Conservation (phyloP, 768 basidiomycete species). For the Suillus subalutaceus region DNA sequence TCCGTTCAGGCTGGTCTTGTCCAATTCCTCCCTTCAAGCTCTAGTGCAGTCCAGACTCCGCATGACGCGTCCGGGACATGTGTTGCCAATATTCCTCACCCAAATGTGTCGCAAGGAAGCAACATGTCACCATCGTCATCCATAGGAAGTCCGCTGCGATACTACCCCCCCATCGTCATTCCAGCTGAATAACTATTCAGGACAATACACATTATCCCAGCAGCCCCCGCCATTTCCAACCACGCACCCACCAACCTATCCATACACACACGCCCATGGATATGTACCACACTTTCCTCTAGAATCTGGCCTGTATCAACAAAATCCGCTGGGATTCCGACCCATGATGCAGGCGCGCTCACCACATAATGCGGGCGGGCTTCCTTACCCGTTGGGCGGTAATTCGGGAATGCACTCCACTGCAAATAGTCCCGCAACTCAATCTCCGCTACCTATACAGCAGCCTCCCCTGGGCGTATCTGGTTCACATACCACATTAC, state of each 20-base stretch:
- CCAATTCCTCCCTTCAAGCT: neutral
- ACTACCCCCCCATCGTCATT: conserved; percentile 33
- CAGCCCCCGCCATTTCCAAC: conserved; percentile 31
- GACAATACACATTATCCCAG: conserved; percentile 54
- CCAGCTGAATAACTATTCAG: conserved; percentile 39
- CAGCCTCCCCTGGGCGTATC: conserved; percentile 28
- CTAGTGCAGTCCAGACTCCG: neutral
- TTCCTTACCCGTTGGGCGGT: conserved; percentile 37
- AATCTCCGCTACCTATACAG: conserved; percentile 21
- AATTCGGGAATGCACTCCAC: conserved; percentile 22
- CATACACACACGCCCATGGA: conserved; percentile 36
- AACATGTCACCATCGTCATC: conserved; percentile 16
- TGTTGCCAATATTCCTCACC: neutral
- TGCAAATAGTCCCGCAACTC: conserved; percentile 25
- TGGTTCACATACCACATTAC: conserved; percentile 20
- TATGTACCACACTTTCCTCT: conserved; percentile 39
- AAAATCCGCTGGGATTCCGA: conserved; percentile 44
- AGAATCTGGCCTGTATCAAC: conserved; percentile 42
- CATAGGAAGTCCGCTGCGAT: conserved; percentile 25
- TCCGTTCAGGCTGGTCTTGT: conserved; percentile 11
- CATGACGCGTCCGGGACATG: neutral
- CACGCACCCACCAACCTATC: conserved; percentile 34
- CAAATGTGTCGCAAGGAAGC: conserved; percentile 3
- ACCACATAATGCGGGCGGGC: conserved; percentile 43
- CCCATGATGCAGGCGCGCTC: conserved; percentile 39